Base-by-base conservation (phyloP, 2,329 filamentous ascomycete species). In the Penicillium concentricum region DNA sequence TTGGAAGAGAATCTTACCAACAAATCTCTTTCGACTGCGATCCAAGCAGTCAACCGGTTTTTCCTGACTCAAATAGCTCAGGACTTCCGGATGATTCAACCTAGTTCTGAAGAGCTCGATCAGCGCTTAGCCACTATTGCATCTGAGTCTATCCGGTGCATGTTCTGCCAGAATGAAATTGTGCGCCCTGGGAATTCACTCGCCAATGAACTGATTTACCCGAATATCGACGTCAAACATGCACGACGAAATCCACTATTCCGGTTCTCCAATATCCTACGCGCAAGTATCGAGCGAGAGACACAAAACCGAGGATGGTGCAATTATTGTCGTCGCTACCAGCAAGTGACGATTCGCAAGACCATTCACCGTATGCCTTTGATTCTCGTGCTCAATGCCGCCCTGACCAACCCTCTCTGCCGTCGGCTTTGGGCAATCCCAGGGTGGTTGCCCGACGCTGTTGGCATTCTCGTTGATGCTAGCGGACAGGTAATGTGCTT, bases 401-500 rank as follows among this genome's bases (percentile, higher is more conserved):
- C 91, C 0, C 85, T 90, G 12, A 87, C 90, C 39, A 85, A 82
- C 44, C 83, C 86, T 2, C 85, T 91, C 35, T 87, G 88, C 65
- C 83, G 89, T 57, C 81, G 74, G 30, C 65, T 96, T 16, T 99
- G 95, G 95, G 86, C 90, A 1, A 91, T 87, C 13, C 91, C 91
- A 0, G 91, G 90, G 16, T 99, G 93, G 88, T 80, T 99, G 13
- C 94, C 94, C 0, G 89, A 94, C 69, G 92, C 97, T 72, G 92
- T 99, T 67, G 94, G 94, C 37, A 85, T 99, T 68, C 90, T 96
- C 56, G 85, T 96, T 56, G 90, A 95, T 38, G 15, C 34, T 58
- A 86, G 90, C 67, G 91, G 91, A n/a, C 90, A 96, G 69, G 90
- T 97, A 69, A 92, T 91, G 74, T 97, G 92, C 74, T 97, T 92